Evolutionary conservation across 805 yeast species (phyloP), one percentile per base, ranked within the genome.

Genomic region (Citeromyces matritensis): DNA sequence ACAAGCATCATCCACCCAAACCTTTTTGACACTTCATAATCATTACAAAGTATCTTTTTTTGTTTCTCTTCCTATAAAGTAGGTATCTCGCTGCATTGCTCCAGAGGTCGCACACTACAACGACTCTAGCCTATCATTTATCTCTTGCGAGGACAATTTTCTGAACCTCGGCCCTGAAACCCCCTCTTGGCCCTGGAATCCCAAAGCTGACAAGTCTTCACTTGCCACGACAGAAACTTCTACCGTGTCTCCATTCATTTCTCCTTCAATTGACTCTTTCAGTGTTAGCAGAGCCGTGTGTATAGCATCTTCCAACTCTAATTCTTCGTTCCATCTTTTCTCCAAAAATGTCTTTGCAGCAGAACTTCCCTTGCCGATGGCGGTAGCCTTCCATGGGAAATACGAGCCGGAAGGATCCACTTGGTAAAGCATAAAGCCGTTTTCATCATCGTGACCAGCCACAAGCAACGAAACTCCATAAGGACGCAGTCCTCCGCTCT

Each of bases 301-400:
- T 41, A 91, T 83, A 31, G 97, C 99, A 53, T 91, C 99, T 58
- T 91, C 99, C 39, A 91, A 65, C 59, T 91, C 98, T 50, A 91
- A 64, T 55, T 91, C 95, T 41, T 85, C 94, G 51, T 86, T 88
- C 96, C 97, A 91, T 58, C 99, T 76, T 60, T 91, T 91, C 55
- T 91, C 99, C 49, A 91, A 60, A 46, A 91, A 91, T 2, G 97
- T 88, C 63, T 93, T 91, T 24, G 97, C 98, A n/a, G 94, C 83
- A 28, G 74, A 73, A 3, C 95, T 76, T 15, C 95, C 94, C 51
- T 85, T 86, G 40, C 99, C 99, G 45, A 91, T 91, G 15, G 98
- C 97, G 3, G 98, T 88, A 25, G 98, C 98, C 57, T 88, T 91
- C 99, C 99, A 91, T 7, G 99, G 97, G 67, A 83, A 91, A 54